Conservation (phyloP, 163 green algal genomes). For the Chlorella variabilis region DNA sequence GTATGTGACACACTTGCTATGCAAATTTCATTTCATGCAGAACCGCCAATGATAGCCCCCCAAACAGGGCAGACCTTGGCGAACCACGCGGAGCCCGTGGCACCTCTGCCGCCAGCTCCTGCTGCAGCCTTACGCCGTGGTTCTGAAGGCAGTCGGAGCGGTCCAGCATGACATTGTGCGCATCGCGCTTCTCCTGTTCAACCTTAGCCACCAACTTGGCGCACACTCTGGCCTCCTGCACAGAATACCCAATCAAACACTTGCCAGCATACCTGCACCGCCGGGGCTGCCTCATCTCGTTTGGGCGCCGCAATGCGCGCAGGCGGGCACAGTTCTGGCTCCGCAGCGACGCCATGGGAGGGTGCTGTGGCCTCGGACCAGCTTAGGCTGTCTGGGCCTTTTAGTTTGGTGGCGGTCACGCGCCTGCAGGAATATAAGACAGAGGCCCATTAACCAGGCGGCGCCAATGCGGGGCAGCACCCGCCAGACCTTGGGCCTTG, state of each 20-base stretch:
- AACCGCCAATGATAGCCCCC: too few relatives aligned
- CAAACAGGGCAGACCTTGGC: too few relatives aligned
- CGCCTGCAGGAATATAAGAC: neutral
- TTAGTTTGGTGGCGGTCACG: conserved; percentile 8
- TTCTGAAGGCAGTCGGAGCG: neutral
- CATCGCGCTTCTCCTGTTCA: conserved; percentile 14
- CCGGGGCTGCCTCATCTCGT: conserved; percentile 9
- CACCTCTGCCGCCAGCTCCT: neutral
- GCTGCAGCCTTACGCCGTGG: neutral
- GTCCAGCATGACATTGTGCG: conserved; percentile 13
- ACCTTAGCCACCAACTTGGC: neutral
- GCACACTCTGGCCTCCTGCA: conserved; percentile 24
- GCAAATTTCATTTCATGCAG: too few relatives aligned
- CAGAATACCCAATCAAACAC: neutral
- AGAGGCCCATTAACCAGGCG: too few relatives aligned
- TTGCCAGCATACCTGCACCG: neutral
- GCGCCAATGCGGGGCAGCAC: too few relatives aligned
- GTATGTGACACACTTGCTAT: too few relatives aligned
- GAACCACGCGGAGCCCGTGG: too few relatives aligned
- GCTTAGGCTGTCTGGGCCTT: conserved; percentile 7
- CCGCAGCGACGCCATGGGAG: neutral
- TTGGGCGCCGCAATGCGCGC: conserved; percentile 15
- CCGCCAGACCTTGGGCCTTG: too few relatives aligned
- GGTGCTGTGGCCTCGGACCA: conserved; percentile 6
- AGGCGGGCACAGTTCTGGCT: neutral